Evolutionary conservation across 306 rosid genomes (phyloP).

Genomic region (Cucurbita ficifolia): DNA sequence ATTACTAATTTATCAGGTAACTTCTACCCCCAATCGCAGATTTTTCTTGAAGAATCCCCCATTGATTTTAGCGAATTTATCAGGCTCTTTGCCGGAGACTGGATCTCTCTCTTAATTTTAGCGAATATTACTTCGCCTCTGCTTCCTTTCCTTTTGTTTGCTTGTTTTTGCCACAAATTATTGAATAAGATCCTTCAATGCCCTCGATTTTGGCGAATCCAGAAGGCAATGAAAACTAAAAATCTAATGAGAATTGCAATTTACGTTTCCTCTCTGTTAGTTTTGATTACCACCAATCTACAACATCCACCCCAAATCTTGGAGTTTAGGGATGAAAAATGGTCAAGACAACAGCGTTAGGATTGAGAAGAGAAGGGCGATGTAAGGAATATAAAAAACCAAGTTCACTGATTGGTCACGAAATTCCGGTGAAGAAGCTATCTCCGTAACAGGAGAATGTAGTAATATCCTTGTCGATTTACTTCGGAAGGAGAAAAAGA

Average conservation of each 20-base stretch:
- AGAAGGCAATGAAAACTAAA: neutral
- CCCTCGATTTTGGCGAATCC: neutral
- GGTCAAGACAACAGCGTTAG: neutral
- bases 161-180: neutral
- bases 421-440: neutral
- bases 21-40: neutral
- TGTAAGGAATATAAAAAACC: neutral
- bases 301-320: neutral
- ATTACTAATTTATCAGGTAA: neutral
- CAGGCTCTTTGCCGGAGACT: neutral
- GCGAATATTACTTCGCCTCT: neutral
- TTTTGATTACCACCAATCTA: neutral
- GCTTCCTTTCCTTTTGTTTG: neutral
- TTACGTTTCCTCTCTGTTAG: neutral
- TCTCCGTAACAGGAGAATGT: neutral
- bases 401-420: neutral
- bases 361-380: neutral
- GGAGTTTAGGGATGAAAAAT: neutral
- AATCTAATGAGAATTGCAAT: neutral
- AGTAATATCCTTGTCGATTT: neutral
- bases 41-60: neutral
- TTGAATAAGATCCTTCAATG: neutral
- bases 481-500: neutral
- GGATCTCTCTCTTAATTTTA: neutral
- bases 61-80: no score